phyloP scores from a whole-genome alignment of 2,329 filamentous ascomycete species.

The Beauveria bassiana region DNA sequence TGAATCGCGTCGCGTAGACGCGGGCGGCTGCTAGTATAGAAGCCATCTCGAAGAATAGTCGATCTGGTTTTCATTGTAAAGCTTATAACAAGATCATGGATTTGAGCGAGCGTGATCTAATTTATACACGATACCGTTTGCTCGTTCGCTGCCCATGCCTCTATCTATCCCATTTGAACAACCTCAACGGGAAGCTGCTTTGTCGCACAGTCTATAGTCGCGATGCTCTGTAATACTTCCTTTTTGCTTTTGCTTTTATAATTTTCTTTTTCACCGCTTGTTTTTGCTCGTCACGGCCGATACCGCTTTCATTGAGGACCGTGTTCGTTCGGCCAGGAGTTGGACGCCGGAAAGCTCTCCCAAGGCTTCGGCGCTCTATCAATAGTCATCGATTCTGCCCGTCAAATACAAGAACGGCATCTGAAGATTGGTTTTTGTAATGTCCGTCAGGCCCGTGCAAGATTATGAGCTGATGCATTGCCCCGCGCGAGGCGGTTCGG shows the following conservation, averaged over 20 bases:
- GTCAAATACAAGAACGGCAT: too few relatives aligned
- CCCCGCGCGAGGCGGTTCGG: neutral
- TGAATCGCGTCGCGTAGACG: neutral
- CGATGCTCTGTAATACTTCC: neutral
- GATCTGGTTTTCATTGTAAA: neutral
- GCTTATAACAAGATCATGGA: neutral
- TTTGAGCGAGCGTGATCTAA: neutral
- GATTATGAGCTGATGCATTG: neutral
- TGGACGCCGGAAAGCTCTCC: too few relatives aligned
- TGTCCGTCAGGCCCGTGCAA: too few relatives aligned
- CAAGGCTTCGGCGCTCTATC: too few relatives aligned
- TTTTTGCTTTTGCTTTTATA: neutral
- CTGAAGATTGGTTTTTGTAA: neutral
- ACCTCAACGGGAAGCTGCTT: neutral
- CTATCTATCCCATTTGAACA: neutral
- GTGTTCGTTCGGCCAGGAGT: neutral
- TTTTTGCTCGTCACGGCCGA: neutral
- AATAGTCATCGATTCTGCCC: too few relatives aligned
- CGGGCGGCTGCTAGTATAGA: neutral
- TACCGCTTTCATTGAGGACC: neutral
- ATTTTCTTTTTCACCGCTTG: neutral
- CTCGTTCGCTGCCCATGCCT: neutral
- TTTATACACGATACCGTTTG: neutral
- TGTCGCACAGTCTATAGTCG: neutral
- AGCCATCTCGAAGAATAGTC: neutral